Evolutionary conservation across 768 basidiomycete species (phyloP), one percentile per base, ranked within the genome.

Genomic region (Postia placenta): DNA sequence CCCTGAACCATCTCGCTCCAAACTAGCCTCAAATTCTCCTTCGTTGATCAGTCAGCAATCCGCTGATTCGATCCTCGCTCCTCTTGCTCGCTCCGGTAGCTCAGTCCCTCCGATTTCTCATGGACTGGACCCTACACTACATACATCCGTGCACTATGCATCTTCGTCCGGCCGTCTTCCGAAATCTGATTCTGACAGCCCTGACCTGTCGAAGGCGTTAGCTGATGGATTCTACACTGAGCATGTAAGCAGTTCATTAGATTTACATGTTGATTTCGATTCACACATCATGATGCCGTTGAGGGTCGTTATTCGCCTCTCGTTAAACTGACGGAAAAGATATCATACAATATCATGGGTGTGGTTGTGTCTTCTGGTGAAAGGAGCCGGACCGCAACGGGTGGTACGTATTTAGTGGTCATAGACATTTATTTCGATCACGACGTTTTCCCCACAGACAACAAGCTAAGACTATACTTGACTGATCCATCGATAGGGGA

Each of bases 401-500:
- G 61, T 40, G 65, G 68, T 69, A 28, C 24, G 68, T 54, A 22
- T 14, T 22, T 42, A 11, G 20, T 28, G 14, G 9, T 20, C 12
- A 14, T 36, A 35, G 43, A 44, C 33, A 22, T 11, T 39, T 17
- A 11, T 9, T 17, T 22, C 6, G 19, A 9, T 7, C 38, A 9
- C 38, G 6, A 39, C 9, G 7, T 11, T 17, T n/a, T 22, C 20
- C 20, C 7, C 49, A 14, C 49, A 85, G 83, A 82, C 28, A 75
- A 67, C 69, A 57, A 48, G 54, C 61, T 70, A 37, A 72, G 63
- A 27, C 49, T 85, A 15, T 61, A 61, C 9, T 59, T 86, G 14
- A 69, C 75, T 6, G 85, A 86, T 55, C 74, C 77, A 2, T 78
- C 78, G 23, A 71, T 69, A 40, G 62, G 63, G n/a, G 54, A 62